Base-by-base conservation (phyloP, 192 early-diverging fungal species). In the Dispira parvispora region DNA sequence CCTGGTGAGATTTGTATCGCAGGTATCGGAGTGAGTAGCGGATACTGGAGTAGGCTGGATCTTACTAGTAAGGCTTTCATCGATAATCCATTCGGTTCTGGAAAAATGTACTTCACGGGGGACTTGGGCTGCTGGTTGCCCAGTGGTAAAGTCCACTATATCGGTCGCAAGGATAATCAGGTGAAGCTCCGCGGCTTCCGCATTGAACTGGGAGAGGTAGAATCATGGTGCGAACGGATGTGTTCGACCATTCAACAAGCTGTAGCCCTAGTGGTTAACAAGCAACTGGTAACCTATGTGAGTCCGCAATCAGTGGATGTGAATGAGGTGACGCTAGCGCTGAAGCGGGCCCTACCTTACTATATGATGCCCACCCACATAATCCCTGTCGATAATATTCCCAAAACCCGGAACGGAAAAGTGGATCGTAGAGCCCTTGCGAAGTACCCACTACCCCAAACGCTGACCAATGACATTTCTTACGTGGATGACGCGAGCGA, bases 221-320 rank as follows among this genome's bases (percentile, higher is more conserved):
- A 70, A 46, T 27, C 57, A 27, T 13, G 52, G 4, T 56, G 68
- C 12, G 46, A 42, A 1, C 45, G 49, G 11, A 49, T 67, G 46
- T 56, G 54, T 8, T 38, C 32, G 32, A n/a, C 20, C 16, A 68
- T 79, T 16, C 14, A 23, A 0, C 52, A 55, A 32, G 70, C 49
- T 5, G 58, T 60, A 23, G 73, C 72, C 0, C n/a, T 76, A 13
- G 67, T 69, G 10, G 69, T 75, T 55, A 79, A 78, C 56, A 76
- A 79, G 52, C 75, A 71, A 3, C 73, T 83, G 9, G 76, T 82
- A 42, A 73, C 75, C 62, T 87, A 85, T 69, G 74, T 83, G 64
- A 75, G 75, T n/a, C 78, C 46, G 25, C 45, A 42, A 32, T 32
- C 42, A 52, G 3, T 53, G 64, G 47, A 27, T 63, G 61, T 11